Conservation (phyloP, 306 rosid species). For the Dalbergia cultrata region DNA sequence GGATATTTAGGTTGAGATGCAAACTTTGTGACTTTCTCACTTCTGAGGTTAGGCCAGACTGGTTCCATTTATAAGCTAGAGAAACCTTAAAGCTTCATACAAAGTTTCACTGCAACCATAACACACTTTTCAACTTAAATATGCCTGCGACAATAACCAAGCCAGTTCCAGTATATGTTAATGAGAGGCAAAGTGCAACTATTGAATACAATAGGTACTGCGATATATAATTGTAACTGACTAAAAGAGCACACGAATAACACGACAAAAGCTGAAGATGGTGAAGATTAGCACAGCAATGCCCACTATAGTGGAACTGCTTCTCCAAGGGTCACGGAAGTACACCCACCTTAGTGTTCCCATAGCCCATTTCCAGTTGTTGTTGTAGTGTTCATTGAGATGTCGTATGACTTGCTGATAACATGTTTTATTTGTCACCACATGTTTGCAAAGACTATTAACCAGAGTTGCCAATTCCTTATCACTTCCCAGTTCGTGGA, state of each 20-base stretch:
- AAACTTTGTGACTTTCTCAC: background rate
- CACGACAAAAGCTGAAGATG: conserved; percentile 46
- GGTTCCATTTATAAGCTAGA: conserved; percentile 17
- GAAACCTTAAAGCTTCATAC: background rate
- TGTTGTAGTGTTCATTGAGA: conserved; percentile 51
- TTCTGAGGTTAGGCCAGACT: background rate
- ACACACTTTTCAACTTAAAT: conserved; percentile 14
- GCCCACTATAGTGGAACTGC: conserved; percentile 63
- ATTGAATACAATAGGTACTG: background rate
- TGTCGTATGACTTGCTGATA: conserved; percentile 28
- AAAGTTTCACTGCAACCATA: background rate
- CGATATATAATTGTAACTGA: background rate
- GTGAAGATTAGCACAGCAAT: conserved; percentile 45
- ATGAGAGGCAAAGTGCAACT: background rate
- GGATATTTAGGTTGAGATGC: background rate
- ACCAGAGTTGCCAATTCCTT: conserved; percentile 53
- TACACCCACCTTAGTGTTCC: conserved; percentile 57
- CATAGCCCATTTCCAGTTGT: conserved; percentile 52
- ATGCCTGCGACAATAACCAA: conserved; percentile 5
- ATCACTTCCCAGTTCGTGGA: conserved; percentile 57
- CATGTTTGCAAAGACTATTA: conserved; percentile 52
- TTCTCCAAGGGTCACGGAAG: conserved; percentile 67
- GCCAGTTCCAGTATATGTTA: conserved; percentile 9
- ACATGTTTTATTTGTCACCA: conserved; percentile 47
- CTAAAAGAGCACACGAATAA: conserved; percentile 26